These are phyloP conservation scores for Coemansia sp. DNA, from an alignment of 192 early-diverging fungal species.

Conservation along the genomic window DNA sequence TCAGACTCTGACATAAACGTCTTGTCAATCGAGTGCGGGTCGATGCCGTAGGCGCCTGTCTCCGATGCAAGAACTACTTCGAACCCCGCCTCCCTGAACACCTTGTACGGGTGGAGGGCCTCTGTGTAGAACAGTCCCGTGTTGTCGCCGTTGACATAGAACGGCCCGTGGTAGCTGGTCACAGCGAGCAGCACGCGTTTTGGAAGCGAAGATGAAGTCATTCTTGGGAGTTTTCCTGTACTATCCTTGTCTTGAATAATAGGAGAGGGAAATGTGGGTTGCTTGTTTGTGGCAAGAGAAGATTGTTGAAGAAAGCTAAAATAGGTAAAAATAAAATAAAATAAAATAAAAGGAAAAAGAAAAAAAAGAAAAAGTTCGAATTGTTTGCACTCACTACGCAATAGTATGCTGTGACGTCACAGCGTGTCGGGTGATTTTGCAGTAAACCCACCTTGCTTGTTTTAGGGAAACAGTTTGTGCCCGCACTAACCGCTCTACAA, in stretches of 20 bases:
- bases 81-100: constrained; percentile 50
- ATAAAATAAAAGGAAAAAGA: no score
- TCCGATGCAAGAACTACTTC: constrained; percentile 58
- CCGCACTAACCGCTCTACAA: no score
- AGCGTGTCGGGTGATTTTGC: no score
- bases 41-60: constrained; percentile 56
- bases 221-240: constrained; percentile 3
- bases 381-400: no score
- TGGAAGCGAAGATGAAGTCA: constrained; percentile 35
- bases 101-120: constrained; percentile 57
- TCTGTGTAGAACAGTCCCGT: constrained; percentile 61
- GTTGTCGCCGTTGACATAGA: constrained; percentile 56
- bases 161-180: constrained; percentile 55
- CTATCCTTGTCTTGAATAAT: no score
- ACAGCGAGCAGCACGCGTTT: constrained; percentile 56
- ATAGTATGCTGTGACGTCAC: no score
- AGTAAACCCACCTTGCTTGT: no score
- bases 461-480: no score
- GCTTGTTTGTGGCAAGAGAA: background rate
- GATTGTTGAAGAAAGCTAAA: no score
- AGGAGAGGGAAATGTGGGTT: background rate
- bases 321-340: no score
- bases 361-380: no score
- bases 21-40: constrained; percentile 55
- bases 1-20: constrained; percentile 46